phyloP scores from a whole-genome alignment of 2,329 filamentous ascomycete genomes.

The Tolypocladium endophyticum region DNA sequence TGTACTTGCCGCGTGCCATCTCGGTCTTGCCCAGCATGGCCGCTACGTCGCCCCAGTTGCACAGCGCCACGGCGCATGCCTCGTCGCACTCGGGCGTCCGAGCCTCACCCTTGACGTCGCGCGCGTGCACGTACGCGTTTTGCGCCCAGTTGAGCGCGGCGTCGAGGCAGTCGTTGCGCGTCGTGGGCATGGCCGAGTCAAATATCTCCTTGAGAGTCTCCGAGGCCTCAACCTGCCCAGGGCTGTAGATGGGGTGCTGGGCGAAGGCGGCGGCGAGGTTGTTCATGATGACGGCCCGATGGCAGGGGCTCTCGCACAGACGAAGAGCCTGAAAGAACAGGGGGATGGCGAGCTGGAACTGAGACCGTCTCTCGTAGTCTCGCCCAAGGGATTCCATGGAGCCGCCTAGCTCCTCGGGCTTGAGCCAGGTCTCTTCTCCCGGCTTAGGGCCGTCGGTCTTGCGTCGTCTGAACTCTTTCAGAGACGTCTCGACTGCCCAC shows the following conservation, averaged over 20 bases:
- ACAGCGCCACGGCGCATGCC: constrained; percentile 73
- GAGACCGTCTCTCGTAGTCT: constrained; percentile 62
- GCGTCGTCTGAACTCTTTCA: constrained; percentile 64
- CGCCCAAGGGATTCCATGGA: constrained; percentile 65
- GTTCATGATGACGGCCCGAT: constrained; percentile 78
- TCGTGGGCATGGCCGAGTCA: constrained; percentile 23
- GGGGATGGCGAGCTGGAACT: constrained; percentile 73
- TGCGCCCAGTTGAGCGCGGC: constrained; percentile 69
- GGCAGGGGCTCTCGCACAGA: constrained; percentile 57
- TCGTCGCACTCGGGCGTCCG: constrained; percentile 72
- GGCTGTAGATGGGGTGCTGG: constrained; percentile 44
- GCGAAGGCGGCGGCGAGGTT: constrained; percentile 67
- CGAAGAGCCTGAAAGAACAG: constrained; percentile 78
- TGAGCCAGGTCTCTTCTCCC: constrained; percentile 63
- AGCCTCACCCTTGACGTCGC: constrained; percentile 52
- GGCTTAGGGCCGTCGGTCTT: constrained; percentile 56
- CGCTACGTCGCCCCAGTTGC: constrained; percentile 77
- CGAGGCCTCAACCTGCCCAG: constrained; percentile 14
- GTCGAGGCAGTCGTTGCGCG: constrained; percentile 51
- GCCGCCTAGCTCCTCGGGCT: constrained; percentile 60
- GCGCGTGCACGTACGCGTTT: constrained; percentile 61
- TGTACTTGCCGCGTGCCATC: constrained; percentile 58
- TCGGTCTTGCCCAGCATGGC: constrained; percentile 57
- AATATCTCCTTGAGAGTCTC: constrained; percentile 16
- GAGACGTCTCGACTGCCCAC: constrained; percentile 70